Evolutionary conservation across 2,329 filamentous ascomycete species (phyloP), one percentile per base, ranked within the genome.

Genomic region (Mycosphaerella sp.): DNA sequence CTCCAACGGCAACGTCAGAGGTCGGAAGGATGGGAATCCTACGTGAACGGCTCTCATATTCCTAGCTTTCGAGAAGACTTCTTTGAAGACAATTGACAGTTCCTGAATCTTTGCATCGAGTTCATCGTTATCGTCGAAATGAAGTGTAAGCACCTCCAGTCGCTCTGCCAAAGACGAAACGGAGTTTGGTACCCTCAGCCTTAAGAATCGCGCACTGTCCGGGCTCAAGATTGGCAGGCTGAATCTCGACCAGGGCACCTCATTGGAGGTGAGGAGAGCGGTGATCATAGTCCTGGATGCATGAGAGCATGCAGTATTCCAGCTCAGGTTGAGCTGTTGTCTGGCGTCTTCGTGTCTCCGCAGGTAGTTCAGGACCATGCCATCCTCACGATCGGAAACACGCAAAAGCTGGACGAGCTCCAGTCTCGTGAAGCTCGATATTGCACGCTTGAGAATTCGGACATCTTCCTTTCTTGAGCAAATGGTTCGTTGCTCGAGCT

Each of bases 331-430:
- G 12, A 79, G 70, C 13, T 76, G 68, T 16, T 73, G 67, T 10
- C 57, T 56, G 50, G 70, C 71, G 49, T 73, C 66, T 40, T 73
- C 71, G 51, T 75, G 71, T 42, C 53, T 35, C 12, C 41, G 46
- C 6, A 82, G 71, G 56, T 77, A 78, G 13, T 73, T 69, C 41
- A 79, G 69, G 12, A 83, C 70, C 17, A 73, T 67, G 41, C 74
- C 73, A 60, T 85, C 81, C 53, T 79, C 73, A 53, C 76, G 70
- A 54, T 85, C 81, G 56, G 81, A 77, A 10, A 85, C 69, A 5
- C 79, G 77, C 21, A 86, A 73, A 12, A 86, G 75, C 54, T 85
- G 81, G 44, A 86, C 75, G 61, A 85, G 78, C 60, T 84, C 79
- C 9, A 86, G 72, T 25, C 75, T 74, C 1, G 73, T 76, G 60